Evolutionary conservation across 2,329 filamentous ascomycete species (phyloP).

Genomic region (Parastagonospora avenae): DNA sequence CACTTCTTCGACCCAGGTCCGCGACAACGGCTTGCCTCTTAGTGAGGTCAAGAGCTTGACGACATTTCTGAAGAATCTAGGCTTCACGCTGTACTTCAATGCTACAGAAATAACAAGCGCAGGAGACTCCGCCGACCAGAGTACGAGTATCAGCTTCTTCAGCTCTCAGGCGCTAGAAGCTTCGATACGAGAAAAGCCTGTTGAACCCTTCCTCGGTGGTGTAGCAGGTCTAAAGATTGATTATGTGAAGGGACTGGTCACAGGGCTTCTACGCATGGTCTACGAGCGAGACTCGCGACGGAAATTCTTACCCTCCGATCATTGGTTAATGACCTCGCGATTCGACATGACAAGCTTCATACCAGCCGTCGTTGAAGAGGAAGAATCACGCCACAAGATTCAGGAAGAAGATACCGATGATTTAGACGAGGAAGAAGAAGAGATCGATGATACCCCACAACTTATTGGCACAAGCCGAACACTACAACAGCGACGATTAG

Average conservation of each 20-base stretch:
- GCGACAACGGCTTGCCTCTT: slow-evolving; percentile 71
- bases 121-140: slow-evolving; percentile 51
- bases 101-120: slow-evolving; percentile 65
- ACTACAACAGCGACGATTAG: slow-evolving; percentile 65
- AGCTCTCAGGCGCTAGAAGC: slow-evolving; percentile 24
- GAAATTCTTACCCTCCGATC: slow-evolving; percentile 77
- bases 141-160: slow-evolving; percentile 52
- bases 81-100: slow-evolving; percentile 88
- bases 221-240: slow-evolving; percentile 75
- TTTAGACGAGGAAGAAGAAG: slow-evolving; percentile 49
- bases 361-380: slow-evolving; percentile 82
- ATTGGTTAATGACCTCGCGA: slow-evolving; percentile 90
- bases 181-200: slow-evolving; percentile 34
- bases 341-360: slow-evolving; percentile 92
- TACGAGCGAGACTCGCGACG: slow-evolving; percentile 93
- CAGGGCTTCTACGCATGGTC: slow-evolving; percentile 80
- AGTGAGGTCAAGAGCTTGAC: slow-evolving; percentile 75
- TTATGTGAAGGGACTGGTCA: slow-evolving; percentile 79
- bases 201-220: slow-evolving; percentile 58
- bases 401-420: slow-evolving; percentile 67
- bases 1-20: slow-evolving; percentile 32
- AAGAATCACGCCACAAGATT: slow-evolving; percentile 75
- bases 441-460: slow-evolving; percentile 41
- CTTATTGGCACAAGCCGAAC: slow-evolving; percentile 64
- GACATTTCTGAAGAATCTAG: slow-evolving; percentile 85